Percentiles rank a stretch among this genome's conserved stretches.
phyloP scores from a whole-genome alignment of 108 stramenopile genomes.

The Cyclotella cryptica region DNA sequence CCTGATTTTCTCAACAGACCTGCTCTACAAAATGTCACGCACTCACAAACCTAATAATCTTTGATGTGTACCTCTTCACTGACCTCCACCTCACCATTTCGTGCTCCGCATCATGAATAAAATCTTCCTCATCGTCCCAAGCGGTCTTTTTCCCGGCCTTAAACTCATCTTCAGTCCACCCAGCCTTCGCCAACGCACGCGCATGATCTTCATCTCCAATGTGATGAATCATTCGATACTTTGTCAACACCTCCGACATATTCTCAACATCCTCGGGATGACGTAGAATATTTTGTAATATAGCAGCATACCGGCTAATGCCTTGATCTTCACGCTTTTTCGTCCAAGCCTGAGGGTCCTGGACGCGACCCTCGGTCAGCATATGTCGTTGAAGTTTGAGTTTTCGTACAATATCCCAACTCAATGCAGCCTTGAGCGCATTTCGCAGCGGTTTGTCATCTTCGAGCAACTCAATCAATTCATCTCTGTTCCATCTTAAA shows the following conservation, averaged over 20 bases:
- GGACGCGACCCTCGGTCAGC: constrained; percentile 56
- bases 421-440: constrained; percentile 71
- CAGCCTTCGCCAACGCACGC: constrained; percentile 55
- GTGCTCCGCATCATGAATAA: constrained; percentile 8
- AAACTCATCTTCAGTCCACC: constrained; percentile 83
- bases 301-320: constrained; percentile 70
- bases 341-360: constrained; percentile 76
- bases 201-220: constrained; percentile 73
- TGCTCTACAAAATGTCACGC: neutral
- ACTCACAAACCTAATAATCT: neutral
- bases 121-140: constrained; percentile 9
- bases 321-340: constrained; percentile 79
- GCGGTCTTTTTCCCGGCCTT: constrained; percentile 45
- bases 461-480: constrained; percentile 69
- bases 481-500: constrained; percentile 74
- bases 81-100: constrained; percentile 3
- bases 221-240: constrained; percentile 84
- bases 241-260: constrained; percentile 62
- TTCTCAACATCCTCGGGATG: constrained; percentile 61
- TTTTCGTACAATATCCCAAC: constrained; percentile 91
- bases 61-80: constrained; percentile 3
- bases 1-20: no score
- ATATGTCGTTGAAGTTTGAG: constrained; percentile 76
- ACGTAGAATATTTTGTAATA: constrained; percentile 71
- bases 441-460: constrained; percentile 58